Conservation (phyloP, 805 yeast species). For the Barnettozyma wickerhamii region DNA sequence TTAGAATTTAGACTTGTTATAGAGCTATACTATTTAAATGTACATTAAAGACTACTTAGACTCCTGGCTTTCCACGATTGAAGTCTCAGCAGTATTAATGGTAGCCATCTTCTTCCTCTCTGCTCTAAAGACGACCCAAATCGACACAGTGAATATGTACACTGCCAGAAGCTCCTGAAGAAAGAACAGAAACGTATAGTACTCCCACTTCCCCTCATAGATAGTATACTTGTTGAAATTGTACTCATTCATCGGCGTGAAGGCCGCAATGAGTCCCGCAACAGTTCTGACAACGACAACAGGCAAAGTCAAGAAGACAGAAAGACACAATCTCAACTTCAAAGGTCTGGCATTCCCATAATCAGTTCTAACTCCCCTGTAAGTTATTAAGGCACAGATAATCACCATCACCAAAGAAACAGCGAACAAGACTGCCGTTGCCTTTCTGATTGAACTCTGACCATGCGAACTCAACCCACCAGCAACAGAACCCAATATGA, state of each 20-base stretch:
- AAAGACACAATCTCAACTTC: neutral
- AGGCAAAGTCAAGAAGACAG: neutral
- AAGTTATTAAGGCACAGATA: neutral
- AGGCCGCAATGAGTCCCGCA: constrained; percentile 1
- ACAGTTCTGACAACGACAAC: constrained; percentile 2
- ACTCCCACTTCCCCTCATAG: constrained; percentile 7
- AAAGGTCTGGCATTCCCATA: neutral
- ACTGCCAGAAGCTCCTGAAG: constrained; percentile 2
- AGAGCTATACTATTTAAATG: neutral
- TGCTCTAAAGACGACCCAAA: constrained; percentile 3
- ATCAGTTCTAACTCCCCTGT: neutral
- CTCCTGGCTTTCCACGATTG: neutral
- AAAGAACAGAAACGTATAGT: constrained; percentile 3
- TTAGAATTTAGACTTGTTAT: neutral
- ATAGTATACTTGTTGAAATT: constrained; percentile 5
- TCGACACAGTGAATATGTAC: neutral
- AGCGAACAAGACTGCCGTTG: constrained; percentile 1
- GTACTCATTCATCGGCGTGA: constrained; percentile 1
- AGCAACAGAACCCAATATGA: constrained; percentile 5
- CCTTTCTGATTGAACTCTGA: neutral
- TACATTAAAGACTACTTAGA: neutral
- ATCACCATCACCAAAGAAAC: neutral
- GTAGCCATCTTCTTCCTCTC: neutral
- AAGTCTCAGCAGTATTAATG: too few relatives aligned
- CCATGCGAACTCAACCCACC: neutral